phyloP scores from a whole-genome alignment of 2,329 filamentous ascomycete genomes.

The Diaporthe ilicicola region DNA sequence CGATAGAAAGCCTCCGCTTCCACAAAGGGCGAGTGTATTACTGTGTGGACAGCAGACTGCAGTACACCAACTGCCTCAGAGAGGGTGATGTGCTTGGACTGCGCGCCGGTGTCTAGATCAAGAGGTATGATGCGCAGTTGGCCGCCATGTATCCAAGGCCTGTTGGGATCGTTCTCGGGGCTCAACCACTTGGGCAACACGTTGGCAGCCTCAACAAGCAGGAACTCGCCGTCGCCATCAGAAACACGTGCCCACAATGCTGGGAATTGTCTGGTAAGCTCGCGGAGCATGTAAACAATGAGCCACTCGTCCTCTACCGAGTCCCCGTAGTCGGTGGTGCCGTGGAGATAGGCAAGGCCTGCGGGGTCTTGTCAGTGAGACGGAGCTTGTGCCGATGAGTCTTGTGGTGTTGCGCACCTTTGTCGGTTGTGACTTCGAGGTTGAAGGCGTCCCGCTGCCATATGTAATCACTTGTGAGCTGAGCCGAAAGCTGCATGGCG shows the following conservation, averaged over 20 bases:
- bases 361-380: neutral
- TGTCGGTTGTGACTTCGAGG: constrained; percentile 69
- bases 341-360: constrained; percentile 73
- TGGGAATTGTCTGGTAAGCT: constrained; percentile 77
- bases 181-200: constrained; percentile 89
- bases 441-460: constrained; percentile 90
- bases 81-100: constrained; percentile 63
- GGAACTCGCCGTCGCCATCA: constrained; percentile 93
- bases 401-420: constrained; percentile 53
- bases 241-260: constrained; percentile 83
- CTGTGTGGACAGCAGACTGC: constrained; percentile 58
- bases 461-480: constrained; percentile 83
- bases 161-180: constrained; percentile 86
- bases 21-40: constrained; percentile 77
- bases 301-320: constrained; percentile 98
- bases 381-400: neutral
- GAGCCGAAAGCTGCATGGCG: constrained; percentile 68
- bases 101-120: constrained; percentile 45
- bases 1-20: constrained; percentile 93
- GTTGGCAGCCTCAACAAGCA: constrained; percentile 92
- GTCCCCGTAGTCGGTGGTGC: constrained; percentile 88
- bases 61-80: constrained; percentile 72
- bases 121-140: constrained; percentile 78
- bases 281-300: constrained; percentile 86
- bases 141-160: constrained; percentile 87